Percentiles rank a stretch among this genome's conserved stretches.
Evolutionary conservation across 495 filamentous ascomycete species (phyloP).

Genomic region (Clavariopsis aquatica): DNA sequence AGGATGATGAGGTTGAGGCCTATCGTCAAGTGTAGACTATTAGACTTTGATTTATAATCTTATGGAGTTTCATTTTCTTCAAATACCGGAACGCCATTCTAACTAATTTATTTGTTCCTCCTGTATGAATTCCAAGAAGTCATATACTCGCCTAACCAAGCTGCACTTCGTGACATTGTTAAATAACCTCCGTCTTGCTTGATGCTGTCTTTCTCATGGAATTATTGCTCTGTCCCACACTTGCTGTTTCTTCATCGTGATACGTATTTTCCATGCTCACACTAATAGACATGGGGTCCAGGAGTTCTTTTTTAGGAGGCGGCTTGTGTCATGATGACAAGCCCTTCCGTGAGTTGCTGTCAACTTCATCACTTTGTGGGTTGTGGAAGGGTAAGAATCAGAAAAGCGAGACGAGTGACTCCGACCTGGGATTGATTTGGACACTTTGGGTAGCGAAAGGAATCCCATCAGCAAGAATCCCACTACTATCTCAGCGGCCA

Average conservation of each 20-base stretch:
- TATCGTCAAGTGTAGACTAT: constrained; percentile 5
- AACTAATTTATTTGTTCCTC: not conserved
- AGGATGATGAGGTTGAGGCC: not conserved
- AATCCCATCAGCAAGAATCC: constrained; percentile 2
- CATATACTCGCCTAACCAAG: not conserved
- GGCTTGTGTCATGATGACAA: not conserved
- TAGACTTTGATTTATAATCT: not conserved
- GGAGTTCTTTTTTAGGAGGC: constrained; percentile 1
- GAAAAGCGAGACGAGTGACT: constrained; percentile 4
- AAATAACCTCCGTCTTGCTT: constrained; percentile 1
- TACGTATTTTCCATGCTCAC: constrained; percentile 1
- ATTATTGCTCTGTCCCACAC: constrained; percentile 3
- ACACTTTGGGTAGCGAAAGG: constrained; percentile 9
- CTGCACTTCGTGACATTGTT: constrained; percentile 2
- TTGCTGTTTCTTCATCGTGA: constrained; percentile 4
- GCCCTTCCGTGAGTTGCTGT: not conserved
- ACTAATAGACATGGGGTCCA: constrained; percentile 1
- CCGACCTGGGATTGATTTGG: constrained; percentile 4
- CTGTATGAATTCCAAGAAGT: constrained; percentile 3
- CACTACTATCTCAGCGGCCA: constrained; percentile 2
- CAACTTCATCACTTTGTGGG: not conserved
- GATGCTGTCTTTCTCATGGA: not conserved
- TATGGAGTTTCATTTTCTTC: not conserved
- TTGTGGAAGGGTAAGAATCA: constrained; percentile 2
- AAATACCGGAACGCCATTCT: not conserved